A percentile compares a stretch with the other conserved stretches of the same genome.
Evolutionary conservation across 2,329 filamentous ascomycete species (phyloP).

Genomic region (Exophiala bonariae): DNA sequence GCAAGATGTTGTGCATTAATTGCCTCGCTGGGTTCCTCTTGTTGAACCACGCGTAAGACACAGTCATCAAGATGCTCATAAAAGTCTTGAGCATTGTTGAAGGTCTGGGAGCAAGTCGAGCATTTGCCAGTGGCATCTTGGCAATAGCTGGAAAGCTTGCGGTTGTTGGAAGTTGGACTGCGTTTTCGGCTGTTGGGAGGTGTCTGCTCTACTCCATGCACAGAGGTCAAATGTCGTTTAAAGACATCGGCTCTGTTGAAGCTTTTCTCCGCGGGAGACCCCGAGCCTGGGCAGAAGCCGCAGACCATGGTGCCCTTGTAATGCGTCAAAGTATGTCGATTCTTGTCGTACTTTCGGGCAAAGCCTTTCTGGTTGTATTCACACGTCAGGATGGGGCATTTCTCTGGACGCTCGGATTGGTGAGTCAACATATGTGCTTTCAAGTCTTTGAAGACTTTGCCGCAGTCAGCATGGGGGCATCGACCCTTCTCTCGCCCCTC

Average conservation of each 20-base stretch:
- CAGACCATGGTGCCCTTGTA: slow-evolving; percentile 98
- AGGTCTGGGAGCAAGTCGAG: slow-evolving; percentile 84
- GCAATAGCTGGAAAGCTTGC: slow-evolving; percentile 70
- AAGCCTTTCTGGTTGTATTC: slow-evolving; percentile 93
- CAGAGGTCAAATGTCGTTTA: slow-evolving; percentile 87
- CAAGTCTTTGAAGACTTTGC: slow-evolving; percentile 83
- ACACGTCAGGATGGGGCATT: slow-evolving; percentile 89
- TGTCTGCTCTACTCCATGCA: slow-evolving; percentile 90
- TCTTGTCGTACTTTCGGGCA: slow-evolving; percentile 94
- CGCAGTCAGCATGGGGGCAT: slow-evolving; percentile 82
- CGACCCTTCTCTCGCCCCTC: slow-evolving; percentile 65
- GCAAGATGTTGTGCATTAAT: slow-evolving; percentile 57
- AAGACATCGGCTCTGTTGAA: slow-evolving; percentile 96
- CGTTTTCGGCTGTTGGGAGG: slow-evolving; percentile 89
- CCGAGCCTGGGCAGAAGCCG: slow-evolving; percentile 87
- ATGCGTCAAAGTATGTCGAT: slow-evolving; percentile 88
- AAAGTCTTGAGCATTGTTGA: slow-evolving; percentile 88
- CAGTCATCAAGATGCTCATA: slow-evolving; percentile 89
- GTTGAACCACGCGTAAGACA: slow-evolving; percentile 63
- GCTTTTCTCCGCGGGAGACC: slow-evolving; percentile 86
- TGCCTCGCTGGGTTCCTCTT: slow-evolving; percentile 57
- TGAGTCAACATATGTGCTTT: slow-evolving; percentile 95
- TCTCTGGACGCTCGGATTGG: slow-evolving; percentile 85
- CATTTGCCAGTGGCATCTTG: slow-evolving; percentile 82
- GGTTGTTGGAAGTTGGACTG: slow-evolving; percentile 52